A percentile compares a stretch with the other conserved stretches of the same genome.
phyloP scores from a whole-genome alignment of 306 rosid genomes.

The Rosa persica region DNA sequence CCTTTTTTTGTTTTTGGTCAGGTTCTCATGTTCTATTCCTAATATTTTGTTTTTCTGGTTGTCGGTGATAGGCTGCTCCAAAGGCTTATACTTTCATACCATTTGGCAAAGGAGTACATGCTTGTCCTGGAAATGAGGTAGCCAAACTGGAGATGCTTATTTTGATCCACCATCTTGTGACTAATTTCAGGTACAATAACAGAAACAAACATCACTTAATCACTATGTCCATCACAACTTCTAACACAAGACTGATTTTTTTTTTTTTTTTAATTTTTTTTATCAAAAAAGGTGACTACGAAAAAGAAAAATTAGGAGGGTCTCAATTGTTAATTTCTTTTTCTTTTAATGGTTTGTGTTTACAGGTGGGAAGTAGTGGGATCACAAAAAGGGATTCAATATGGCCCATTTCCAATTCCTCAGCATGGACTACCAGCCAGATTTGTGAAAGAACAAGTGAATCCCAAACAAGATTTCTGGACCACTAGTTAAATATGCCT shows the following conservation, averaged over 20 bases:
- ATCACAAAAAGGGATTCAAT: conserved; percentile 61
- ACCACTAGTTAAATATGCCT: conserved; percentile 14
- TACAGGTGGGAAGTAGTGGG: conserved; percentile 86
- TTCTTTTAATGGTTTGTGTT: conserved; percentile 4
- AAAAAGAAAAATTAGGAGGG: background rate
- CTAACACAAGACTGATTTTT: background rate
- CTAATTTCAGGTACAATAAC: conserved; percentile 56
- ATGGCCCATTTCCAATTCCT: conserved; percentile 92
- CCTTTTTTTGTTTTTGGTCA: background rate
- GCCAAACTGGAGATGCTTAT: conserved; percentile 79
- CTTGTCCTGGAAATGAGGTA: conserved; percentile 92
- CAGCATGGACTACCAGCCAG: conserved; percentile 71
- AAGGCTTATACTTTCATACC: conserved; percentile 81
- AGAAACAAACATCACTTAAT: background rate
- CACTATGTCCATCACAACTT: background rate
- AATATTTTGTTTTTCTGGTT: conserved; percentile 1
- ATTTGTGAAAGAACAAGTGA: conserved; percentile 58
- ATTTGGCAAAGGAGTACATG: conserved; percentile 84
- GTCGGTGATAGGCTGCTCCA: conserved; percentile 51
- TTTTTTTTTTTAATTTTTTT: too few species aligned
- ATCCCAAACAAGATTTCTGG: conserved; percentile 13
- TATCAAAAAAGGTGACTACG: background rate
- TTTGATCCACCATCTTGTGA: conserved; percentile 68
- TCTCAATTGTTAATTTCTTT: background rate
- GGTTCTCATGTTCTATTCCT: background rate